phyloP scores from a whole-genome alignment of 2,329 filamentous ascomycete genomes.

The Sporothrix mexicana region DNA sequence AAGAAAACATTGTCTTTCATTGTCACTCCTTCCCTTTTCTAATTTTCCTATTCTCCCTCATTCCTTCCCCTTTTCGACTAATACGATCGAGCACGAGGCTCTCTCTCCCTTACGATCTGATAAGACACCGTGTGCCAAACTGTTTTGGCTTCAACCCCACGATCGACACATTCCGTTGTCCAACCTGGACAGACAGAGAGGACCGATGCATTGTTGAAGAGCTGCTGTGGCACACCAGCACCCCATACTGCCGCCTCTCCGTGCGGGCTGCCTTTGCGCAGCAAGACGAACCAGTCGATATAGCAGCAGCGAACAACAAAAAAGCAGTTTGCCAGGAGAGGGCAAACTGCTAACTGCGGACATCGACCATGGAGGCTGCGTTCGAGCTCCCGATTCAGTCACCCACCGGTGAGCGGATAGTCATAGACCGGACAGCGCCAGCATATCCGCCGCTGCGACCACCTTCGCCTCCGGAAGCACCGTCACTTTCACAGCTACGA shows the following conservation, averaged over 20 bases:
- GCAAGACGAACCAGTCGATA: slow-evolving; percentile 17
- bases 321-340: slow-evolving; percentile 22
- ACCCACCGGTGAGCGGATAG: slow-evolving; percentile 32
- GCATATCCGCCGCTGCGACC: slow-evolving; percentile 29
- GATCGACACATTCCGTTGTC: slow-evolving; percentile 20
- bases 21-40: neutral
- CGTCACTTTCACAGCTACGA: slow-evolving; percentile 14
- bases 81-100: neutral
- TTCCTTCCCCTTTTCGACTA: slow-evolving; percentile 24
- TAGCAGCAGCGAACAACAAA: slow-evolving; percentile 24
- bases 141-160: slow-evolving; percentile 11
- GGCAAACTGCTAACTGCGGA: neutral
- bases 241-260: slow-evolving; percentile 19
- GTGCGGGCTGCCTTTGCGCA: slow-evolving; percentile 32
- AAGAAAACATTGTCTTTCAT: neutral
- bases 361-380: slow-evolving; percentile 38
- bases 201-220: slow-evolving; percentile 22
- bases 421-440: slow-evolving; percentile 29
- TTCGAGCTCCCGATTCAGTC: slow-evolving; percentile 39
- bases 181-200: neutral
- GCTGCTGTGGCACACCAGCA: slow-evolving; percentile 23
- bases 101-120: slow-evolving; percentile 7
- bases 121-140: slow-evolving; percentile 5
- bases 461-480: slow-evolving; percentile 32
- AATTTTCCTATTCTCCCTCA: neutral